Conservation (phyloP, 345 rosid genomes). For the Pseudoturritis turrita region DNA sequence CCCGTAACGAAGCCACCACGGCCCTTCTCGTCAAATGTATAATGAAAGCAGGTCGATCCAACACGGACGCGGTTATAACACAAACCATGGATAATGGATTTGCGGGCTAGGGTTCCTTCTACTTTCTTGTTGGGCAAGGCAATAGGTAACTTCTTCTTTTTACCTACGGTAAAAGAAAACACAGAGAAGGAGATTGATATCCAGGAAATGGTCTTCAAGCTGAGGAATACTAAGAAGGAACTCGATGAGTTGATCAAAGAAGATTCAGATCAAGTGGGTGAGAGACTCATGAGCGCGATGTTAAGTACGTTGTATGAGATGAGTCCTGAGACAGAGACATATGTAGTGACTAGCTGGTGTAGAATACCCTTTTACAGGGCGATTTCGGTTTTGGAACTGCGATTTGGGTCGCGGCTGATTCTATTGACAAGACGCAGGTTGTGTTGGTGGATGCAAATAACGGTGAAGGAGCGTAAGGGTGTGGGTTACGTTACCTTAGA, state of each 20-base stretch:
- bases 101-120: conserved; percentile 21
- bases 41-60: neutral
- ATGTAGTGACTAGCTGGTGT: no score
- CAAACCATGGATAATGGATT: conserved; percentile 37
- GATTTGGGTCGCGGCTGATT: no score
- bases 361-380: no score
- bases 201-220: neutral
- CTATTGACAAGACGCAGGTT: no score
- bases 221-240: neutral
- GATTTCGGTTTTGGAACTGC: no score
- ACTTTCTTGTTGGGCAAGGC: neutral
- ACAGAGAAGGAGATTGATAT: neutral
- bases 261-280: neutral
- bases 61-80: neutral
- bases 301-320: no score
- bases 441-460: no score
- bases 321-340: no score
- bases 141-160: conserved; percentile 23
- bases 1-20: conserved; percentile 24
- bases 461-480: no score
- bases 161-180: neutral
- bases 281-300: neutral
- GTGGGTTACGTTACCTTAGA: no score
- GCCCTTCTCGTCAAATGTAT: conserved; percentile 23
- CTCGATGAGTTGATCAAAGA: conserved; percentile 7